phyloP scores from a whole-genome alignment of 108 stramenopile genomes.

The Cyclotella cryptica region DNA sequence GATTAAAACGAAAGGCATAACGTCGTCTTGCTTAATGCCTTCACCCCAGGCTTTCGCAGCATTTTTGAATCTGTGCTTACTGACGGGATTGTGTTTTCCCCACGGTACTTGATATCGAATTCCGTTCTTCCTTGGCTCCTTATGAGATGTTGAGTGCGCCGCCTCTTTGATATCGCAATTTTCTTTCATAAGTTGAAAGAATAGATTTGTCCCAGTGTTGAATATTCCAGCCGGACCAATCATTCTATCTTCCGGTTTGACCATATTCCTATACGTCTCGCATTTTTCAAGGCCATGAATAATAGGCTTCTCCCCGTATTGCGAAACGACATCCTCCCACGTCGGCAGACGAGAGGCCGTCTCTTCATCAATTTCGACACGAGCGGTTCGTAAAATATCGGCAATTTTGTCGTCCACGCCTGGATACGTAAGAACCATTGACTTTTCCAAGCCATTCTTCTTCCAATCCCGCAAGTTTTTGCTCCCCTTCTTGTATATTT shows the following conservation, averaged over 20 bases:
- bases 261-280: conserved; percentile 55
- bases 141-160: not conserved
- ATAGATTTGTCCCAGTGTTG: conserved; percentile 84
- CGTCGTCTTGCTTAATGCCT: conserved; percentile 49
- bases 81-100: conserved; percentile 68
- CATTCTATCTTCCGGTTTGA: conserved; percentile 36
- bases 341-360: conserved; percentile 62
- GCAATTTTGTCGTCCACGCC: conserved; percentile 56
- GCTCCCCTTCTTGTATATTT: conserved; percentile 12
- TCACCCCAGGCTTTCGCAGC: conserved; percentile 45
- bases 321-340: conserved; percentile 64
- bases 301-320: conserved; percentile 65
- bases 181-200: conserved; percentile 68
- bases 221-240: conserved; percentile 71
- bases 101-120: conserved; percentile 58
- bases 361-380: conserved; percentile 56
- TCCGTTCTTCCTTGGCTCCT: conserved; percentile 53
- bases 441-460: not conserved
- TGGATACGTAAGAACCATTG: not conserved
- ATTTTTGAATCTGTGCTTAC: conserved; percentile 38
- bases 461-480: conserved; percentile 25
- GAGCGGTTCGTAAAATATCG: conserved; percentile 61
- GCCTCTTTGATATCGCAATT: conserved; percentile 62
- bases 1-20: conserved; percentile 62
- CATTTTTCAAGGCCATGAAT: conserved; percentile 69